Percentiles rank a stretch among this genome's conserved stretches.
These are phyloP conservation scores for Capronia americana DNA, from an alignment of 2,329 filamentous ascomycete species.

Conservation along the genomic window DNA sequence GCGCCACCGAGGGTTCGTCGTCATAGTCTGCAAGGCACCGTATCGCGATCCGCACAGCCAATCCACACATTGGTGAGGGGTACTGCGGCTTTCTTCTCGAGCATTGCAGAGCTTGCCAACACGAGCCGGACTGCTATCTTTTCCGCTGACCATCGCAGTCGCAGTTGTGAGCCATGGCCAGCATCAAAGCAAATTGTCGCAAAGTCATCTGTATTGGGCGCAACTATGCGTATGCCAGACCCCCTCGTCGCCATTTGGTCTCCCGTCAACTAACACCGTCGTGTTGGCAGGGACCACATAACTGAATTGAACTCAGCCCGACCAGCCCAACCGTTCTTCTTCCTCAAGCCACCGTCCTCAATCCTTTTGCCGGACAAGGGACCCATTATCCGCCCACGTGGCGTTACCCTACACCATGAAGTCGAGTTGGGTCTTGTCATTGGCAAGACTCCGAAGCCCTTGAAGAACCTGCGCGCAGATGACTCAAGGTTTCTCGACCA, in stretches of 20 bases:
- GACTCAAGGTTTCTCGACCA: conserved; percentile 72
- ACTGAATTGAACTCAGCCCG: conserved; percentile 84
- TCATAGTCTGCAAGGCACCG: conserved; percentile 12
- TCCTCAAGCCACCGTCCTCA: conserved; percentile 90
- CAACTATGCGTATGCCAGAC: conserved; percentile 82
- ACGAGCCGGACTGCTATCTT: background rate
- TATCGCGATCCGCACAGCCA: background rate
- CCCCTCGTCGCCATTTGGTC: conserved; percentile 16
- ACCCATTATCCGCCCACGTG: conserved; percentile 79
- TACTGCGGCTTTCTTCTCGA: conserved; percentile 3
- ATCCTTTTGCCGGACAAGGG: conserved; percentile 76
- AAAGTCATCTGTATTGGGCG: conserved; percentile 93
- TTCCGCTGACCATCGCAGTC: background rate
- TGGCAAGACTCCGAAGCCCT: conserved; percentile 65
- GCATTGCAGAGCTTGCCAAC: background rate
- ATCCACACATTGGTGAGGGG: background rate
- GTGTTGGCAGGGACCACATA: conserved; percentile 76
- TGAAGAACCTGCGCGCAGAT: conserved; percentile 73
- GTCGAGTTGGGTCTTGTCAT: conserved; percentile 92
- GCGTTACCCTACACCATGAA: conserved; percentile 90
- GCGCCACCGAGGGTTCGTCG: background rate
- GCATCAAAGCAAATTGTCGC: conserved; percentile 60
- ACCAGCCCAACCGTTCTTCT: conserved; percentile 98
- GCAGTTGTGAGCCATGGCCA: conserved; percentile 43
- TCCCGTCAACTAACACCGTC: conserved; percentile 26